phyloP scores from a whole-genome alignment of 176 grass and related monocot genomes.

The Paspalum vaginatum region DNA sequence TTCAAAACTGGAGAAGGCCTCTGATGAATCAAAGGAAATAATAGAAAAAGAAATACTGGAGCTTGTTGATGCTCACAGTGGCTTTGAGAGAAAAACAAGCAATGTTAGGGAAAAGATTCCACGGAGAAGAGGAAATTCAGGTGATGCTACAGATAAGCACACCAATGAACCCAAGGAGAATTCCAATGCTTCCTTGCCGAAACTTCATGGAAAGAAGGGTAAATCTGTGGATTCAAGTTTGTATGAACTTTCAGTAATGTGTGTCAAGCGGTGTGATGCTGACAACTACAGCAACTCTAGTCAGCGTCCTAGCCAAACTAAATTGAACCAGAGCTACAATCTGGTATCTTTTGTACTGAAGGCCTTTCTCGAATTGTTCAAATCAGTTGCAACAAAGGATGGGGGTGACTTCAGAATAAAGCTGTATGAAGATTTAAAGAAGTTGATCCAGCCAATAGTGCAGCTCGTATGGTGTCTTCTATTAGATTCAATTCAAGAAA shows the following conservation, averaged over 20 bases:
- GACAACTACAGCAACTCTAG: constrained; percentile 43
- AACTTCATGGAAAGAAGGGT: constrained; percentile 58
- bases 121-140: constrained; percentile 50
- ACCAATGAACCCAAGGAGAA: constrained; percentile 47
- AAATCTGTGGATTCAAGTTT: constrained; percentile 65
- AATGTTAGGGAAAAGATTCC: constrained; percentile 49
- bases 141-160: constrained; percentile 49
- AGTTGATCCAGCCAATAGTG: constrained; percentile 58
- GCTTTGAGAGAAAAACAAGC: constrained; percentile 61
- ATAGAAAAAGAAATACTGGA: constrained; percentile 83
- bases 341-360: constrained; percentile 72
- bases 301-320: constrained; percentile 59
- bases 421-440: constrained; percentile 54
- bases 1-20: constrained; percentile 60
- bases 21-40: constrained; percentile 52
- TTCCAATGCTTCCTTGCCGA: constrained; percentile 47
- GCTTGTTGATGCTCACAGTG: constrained; percentile 58
- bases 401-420: constrained; percentile 27
- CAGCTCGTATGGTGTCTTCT: constrained; percentile 68
- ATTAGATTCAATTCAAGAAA: constrained; percentile 53
- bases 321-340: constrained; percentile 38
- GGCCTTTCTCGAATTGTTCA: constrained; percentile 68
- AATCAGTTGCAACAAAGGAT: constrained; percentile 45
- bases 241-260: constrained; percentile 56
- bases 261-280: constrained; percentile 51